Evolutionary conservation across 768 basidiomycete species (phyloP).

Genomic region (Podaxis carcinomalis): DNA sequence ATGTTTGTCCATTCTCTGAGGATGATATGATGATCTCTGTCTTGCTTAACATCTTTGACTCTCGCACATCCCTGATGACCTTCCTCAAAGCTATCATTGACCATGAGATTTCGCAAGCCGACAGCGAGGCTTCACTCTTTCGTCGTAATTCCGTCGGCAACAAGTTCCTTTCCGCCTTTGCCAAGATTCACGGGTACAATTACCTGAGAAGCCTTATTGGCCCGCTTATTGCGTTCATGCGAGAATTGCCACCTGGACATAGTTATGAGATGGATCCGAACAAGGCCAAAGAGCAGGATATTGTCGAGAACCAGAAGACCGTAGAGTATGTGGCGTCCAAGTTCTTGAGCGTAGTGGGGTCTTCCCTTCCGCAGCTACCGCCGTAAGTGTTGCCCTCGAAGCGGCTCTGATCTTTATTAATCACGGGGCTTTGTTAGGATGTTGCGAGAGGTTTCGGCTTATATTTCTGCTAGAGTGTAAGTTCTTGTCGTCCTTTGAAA

Average conservation of each 20-base stretch:
- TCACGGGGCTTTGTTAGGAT: slow-evolving; percentile 41
- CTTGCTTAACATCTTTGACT: slow-evolving; percentile 83
- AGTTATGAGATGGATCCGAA: slow-evolving; percentile 78
- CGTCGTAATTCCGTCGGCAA: slow-evolving; percentile 85
- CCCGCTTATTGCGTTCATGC: slow-evolving; percentile 75
- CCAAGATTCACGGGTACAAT: slow-evolving; percentile 85
- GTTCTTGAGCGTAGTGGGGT: slow-evolving; percentile 71
- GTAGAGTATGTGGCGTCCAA: slow-evolving; percentile 70
- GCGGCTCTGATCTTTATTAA: background rate
- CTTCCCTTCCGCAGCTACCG: slow-evolving; percentile 67
- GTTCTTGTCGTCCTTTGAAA: slow-evolving; percentile 21
- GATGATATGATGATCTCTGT: slow-evolving; percentile 84
- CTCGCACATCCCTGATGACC: slow-evolving; percentile 62
- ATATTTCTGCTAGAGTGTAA: slow-evolving; percentile 77
- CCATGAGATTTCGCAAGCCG: slow-evolving; percentile 80
- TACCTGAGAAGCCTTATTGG: slow-evolving; percentile 79
- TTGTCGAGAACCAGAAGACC: slow-evolving; percentile 63
- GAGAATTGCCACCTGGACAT: slow-evolving; percentile 64
- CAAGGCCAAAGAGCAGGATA: slow-evolving; percentile 52
- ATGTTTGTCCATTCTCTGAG: slow-evolving; percentile 75
- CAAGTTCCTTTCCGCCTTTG: slow-evolving; percentile 83
- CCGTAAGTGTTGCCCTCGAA: slow-evolving; percentile 45
- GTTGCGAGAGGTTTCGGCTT: slow-evolving; percentile 82
- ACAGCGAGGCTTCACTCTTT: slow-evolving; percentile 78
- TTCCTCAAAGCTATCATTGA: slow-evolving; percentile 84